Percentiles rank a stretch among this genome's conserved stretches.
Evolutionary conservation across 805 yeast genomes (phyloP).

Genomic region (Diddensiella caesifluorescens): DNA sequence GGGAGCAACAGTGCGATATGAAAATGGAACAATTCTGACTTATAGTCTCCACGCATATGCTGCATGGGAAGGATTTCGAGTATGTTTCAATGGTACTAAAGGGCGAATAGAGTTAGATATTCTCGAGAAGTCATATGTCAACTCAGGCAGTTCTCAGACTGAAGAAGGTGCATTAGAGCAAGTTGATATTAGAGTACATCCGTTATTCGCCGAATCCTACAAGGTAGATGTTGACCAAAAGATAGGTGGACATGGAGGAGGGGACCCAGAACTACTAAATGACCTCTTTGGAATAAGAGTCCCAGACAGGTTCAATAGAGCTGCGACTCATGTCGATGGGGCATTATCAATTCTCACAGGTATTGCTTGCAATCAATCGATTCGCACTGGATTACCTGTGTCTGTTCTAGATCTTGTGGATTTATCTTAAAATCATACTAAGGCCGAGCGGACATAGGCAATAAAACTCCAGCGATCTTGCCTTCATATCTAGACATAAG

Average conservation of each 20-base stretch:
- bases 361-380: constrained; percentile 14
- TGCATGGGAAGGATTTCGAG: constrained; percentile 16
- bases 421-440: too few relatives aligned
- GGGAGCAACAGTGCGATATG: constrained; percentile 15
- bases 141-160: constrained; percentile 15
- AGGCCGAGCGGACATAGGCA: too few relatives aligned
- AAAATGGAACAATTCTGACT: constrained; percentile 12
- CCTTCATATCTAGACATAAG: too few relatives aligned
- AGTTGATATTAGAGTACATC: constrained; percentile 10
- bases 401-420: constrained; percentile 11
- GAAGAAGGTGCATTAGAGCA: constrained; percentile 14
- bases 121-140: constrained; percentile 15
- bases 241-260: constrained; percentile 17
- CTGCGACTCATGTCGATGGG: constrained; percentile 16
- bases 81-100: constrained; percentile 15
- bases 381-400: constrained; percentile 16
- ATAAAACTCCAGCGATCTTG: too few relatives aligned
- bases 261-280: constrained; percentile 14
- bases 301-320: constrained; percentile 13
- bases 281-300: constrained; percentile 12
- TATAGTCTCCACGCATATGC: constrained; percentile 16
- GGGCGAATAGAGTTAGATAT: constrained; percentile 14
- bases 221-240: constrained; percentile 7
- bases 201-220: constrained; percentile 13
- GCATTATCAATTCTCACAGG: constrained; percentile 17